phyloP scores from a whole-genome alignment of 2,329 filamentous ascomycete genomes.

The Aureobasidium musti region DNA sequence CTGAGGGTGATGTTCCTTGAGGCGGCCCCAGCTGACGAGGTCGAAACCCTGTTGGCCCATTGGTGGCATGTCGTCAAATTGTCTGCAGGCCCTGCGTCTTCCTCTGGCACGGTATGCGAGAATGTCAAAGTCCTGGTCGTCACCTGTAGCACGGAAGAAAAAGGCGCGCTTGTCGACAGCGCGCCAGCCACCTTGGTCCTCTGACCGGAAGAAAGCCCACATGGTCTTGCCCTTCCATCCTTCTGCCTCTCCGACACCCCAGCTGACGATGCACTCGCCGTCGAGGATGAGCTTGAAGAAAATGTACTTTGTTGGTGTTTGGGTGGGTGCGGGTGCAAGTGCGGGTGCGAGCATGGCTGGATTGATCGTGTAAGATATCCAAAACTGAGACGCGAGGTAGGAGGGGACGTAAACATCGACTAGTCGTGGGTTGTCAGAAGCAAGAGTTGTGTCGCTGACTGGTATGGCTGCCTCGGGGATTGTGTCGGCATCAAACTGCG shows the following conservation, averaged over 20 bases:
- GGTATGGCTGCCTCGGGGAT: conserved; percentile 20
- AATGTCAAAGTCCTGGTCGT: conserved; percentile 45
- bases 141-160: conserved; percentile 40
- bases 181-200: conserved; percentile 36
- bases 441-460: background rate
- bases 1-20: conserved; percentile 46
- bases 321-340: conserved; percentile 14
- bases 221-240: conserved; percentile 49
- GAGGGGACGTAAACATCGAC: conserved; percentile 43
- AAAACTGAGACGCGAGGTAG: conserved; percentile 46
- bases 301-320: conserved; percentile 36
- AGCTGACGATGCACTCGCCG: conserved; percentile 45
- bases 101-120: conserved; percentile 46
- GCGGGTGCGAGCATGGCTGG: conserved; percentile 21
- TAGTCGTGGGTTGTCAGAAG: background rate
- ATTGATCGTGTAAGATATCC: conserved; percentile 44
- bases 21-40: conserved; percentile 43
- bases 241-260: conserved; percentile 48
- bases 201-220: conserved; percentile 47
- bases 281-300: conserved; percentile 53
- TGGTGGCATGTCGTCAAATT: conserved; percentile 30
- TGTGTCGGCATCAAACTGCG: conserved; percentile 25
- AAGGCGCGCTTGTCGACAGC: conserved; percentile 48
- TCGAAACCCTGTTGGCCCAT: conserved; percentile 33
- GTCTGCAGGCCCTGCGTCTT: conserved; percentile 43